These are phyloP conservation scores for Penicillium psychrosexuale DNA, from an alignment of 2,329 filamentous ascomycete species.

Conservation along the genomic window DNA sequence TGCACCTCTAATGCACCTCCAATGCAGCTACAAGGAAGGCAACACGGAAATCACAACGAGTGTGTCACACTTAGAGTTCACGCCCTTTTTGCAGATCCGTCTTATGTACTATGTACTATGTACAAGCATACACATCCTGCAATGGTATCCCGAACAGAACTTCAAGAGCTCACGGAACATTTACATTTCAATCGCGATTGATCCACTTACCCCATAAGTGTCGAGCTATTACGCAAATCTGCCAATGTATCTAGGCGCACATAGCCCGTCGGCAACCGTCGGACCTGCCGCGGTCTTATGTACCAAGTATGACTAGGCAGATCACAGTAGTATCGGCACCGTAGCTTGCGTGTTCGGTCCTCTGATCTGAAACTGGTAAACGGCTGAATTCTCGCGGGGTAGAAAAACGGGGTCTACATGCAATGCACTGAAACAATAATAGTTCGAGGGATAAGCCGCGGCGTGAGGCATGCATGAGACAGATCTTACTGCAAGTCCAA, in stretches of 20 bases:
- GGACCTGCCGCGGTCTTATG: not conserved
- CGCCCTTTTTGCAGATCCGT: not conserved
- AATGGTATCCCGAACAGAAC: not conserved
- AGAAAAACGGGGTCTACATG: not conserved
- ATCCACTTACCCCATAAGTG: not conserved
- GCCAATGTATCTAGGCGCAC: not conserved
- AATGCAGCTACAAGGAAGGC: not conserved
- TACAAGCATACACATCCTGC: not conserved
- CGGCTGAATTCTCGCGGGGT: not conserved
- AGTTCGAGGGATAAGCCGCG: not conserved
- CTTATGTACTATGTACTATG: not conserved
- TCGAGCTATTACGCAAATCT: not conserved
- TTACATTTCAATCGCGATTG: not conserved
- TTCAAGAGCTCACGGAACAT: not conserved
- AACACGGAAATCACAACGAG: not conserved
- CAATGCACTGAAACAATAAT: not conserved
- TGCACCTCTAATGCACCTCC: not conserved
- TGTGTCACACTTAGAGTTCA: slow-evolving; percentile 8
- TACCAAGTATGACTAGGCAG: not conserved
- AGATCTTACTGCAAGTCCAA: not conserved
- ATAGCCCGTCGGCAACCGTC: slow-evolving; percentile 5
- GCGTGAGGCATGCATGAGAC: not conserved
- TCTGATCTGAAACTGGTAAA: no score
- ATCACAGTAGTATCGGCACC: not conserved
- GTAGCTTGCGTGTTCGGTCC: not conserved